A percentile compares a stretch with the other conserved stretches of the same genome.
Conservation (phyloP, 345 rosid genomes). For the Populus pruinosa region DNA sequence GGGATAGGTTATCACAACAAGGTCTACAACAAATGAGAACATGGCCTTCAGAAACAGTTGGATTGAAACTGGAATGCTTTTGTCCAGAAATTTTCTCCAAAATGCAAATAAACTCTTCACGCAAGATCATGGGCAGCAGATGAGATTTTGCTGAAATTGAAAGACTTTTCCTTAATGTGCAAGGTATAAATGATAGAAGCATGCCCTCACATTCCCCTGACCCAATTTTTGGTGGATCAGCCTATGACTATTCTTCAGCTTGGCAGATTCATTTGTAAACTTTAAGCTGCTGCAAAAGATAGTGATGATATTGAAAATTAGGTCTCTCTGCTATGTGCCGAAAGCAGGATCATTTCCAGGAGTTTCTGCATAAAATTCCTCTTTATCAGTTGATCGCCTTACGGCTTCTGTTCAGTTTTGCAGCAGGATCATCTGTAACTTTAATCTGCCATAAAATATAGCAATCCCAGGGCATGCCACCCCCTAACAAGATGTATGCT, state of each 20-base stretch:
- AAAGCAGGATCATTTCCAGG: background rate
- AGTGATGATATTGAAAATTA: background rate
- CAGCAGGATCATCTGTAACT: too few species aligned
- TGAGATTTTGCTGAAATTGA: background rate
- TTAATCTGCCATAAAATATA: too few species aligned
- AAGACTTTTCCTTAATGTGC: background rate
- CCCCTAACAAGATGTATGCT: background rate
- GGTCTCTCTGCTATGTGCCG: background rate
- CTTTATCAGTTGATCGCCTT: too few species aligned
- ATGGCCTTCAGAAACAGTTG: background rate
- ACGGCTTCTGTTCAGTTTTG: too few species aligned
- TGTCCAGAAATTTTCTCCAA: background rate
- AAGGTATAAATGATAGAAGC: background rate
- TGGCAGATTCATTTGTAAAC: background rate
- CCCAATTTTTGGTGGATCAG: background rate
- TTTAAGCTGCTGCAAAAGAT: background rate
- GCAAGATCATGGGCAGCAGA: background rate
- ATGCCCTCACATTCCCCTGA: background rate
- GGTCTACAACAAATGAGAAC: background rate
- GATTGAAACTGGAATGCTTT: background rate
- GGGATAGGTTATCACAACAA: background rate
- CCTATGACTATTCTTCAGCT: background rate
- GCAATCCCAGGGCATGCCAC: too few species aligned
- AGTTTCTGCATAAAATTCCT: background rate
- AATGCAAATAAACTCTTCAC: background rate